Evolutionary conservation across 1,284 basidiomycete species (phyloP).

Genomic region (Salmacisia buchloeana): DNA sequence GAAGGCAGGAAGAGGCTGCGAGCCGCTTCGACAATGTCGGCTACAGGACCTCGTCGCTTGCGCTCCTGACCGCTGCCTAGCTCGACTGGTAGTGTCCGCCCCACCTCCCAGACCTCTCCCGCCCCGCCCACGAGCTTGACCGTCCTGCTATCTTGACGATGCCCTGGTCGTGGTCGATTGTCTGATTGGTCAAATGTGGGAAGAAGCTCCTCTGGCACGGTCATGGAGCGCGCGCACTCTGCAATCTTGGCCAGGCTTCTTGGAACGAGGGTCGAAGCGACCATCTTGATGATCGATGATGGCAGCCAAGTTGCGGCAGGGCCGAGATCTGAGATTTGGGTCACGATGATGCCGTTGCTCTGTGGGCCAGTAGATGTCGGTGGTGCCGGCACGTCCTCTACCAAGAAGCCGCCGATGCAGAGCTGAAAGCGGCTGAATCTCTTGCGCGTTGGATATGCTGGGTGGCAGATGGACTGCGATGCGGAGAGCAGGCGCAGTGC

Average conservation of each 20-base stretch:
- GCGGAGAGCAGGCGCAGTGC: slow-evolving; percentile 30
- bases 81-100: neutral
- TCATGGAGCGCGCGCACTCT: slow-evolving; percentile 30
- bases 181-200: no score
- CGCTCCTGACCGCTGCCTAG: no score
- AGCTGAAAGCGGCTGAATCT: slow-evolving; percentile 36
- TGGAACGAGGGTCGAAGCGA: slow-evolving; percentile 36
- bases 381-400: slow-evolving; percentile 24
- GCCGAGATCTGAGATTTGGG: slow-evolving; percentile 39
- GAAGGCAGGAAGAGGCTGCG: no score
- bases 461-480: slow-evolving; percentile 26
- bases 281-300: slow-evolving; percentile 36
- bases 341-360: slow-evolving; percentile 23
- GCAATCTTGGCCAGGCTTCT: slow-evolving; percentile 31
- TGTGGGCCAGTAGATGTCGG: neutral
- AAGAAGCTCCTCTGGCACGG: slow-evolving; percentile 17
- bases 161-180: no score
- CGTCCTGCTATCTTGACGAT: no score
- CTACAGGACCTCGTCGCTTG: no score
- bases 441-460: slow-evolving; percentile 28
- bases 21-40: no score
- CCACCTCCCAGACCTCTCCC: slow-evolving; percentile 1
- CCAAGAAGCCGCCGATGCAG: slow-evolving; percentile 38
- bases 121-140: neutral
- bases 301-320: slow-evolving; percentile 41